Conservation (phyloP, 2,329 filamentous ascomycete genomes). For the Aureobasidium musti region DNA sequence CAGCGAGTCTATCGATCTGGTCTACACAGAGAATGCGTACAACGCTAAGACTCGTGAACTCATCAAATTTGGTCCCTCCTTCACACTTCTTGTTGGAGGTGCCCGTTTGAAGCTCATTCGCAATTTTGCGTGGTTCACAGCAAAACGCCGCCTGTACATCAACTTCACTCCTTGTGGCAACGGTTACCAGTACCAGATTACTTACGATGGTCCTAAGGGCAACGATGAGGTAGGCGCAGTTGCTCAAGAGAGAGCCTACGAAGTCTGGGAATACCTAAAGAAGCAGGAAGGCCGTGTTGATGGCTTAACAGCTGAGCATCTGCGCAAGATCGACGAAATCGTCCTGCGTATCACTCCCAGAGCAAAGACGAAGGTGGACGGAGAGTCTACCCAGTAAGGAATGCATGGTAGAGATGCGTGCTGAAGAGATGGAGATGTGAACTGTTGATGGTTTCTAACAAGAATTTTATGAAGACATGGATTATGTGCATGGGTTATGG, state of each 20-base stretch:
- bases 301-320: background rate
- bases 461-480: background rate
- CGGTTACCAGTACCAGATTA: background rate
- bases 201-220: background rate
- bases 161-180: background rate
- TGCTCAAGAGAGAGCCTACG: background rate
- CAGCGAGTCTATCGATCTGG: background rate
- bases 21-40: constrained; percentile 5
- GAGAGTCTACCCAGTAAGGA: background rate
- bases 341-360: constrained; percentile 8
- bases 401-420: background rate
- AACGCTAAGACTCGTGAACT: constrained; percentile 14
- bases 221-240: background rate
- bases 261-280: background rate
- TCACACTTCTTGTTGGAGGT: background rate
- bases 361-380: background rate
- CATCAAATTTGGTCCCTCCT: background rate
- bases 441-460: background rate
- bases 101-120: background rate
- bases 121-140: background rate
- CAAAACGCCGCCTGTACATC: background rate
- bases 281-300: background rate
- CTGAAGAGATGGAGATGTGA: background rate
- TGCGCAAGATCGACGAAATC: background rate
- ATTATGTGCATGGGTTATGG: background rate